These are phyloP conservation scores for Grosmannia penicillata DNA, from an alignment of 2,329 filamentous ascomycete species.

Conservation along the genomic window DNA sequence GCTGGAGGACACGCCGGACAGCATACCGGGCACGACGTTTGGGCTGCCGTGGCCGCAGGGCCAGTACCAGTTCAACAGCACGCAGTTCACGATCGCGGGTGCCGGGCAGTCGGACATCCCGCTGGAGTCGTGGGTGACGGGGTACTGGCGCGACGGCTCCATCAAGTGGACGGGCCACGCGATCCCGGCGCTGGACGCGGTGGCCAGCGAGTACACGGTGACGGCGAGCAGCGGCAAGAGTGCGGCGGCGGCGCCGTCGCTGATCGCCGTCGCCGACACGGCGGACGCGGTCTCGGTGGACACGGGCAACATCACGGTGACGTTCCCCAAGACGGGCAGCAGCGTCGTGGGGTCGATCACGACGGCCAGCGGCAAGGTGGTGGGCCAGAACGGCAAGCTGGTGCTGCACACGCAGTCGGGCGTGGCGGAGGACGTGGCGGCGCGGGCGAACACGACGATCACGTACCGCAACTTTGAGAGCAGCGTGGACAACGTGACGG, in stretches of 20 bases:
- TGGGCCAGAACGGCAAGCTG: constrained; percentile 32
- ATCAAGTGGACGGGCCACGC: constrained; percentile 49
- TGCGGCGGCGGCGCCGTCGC: constrained; percentile 8
- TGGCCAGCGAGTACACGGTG: constrained; percentile 6
- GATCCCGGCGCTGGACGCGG: constrained; percentile 18
- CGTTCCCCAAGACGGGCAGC: constrained; percentile 27
- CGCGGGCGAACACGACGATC: constrained; percentile 17
- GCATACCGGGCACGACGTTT: constrained; percentile 11
- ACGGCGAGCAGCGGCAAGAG: not conserved
- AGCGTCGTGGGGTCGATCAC: constrained; percentile 24
- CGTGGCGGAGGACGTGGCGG: constrained; percentile 22
- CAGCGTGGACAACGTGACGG: constrained; percentile 32
- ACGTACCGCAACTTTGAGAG: constrained; percentile 31
- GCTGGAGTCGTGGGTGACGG: constrained; percentile 41
- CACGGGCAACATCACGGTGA: constrained; percentile 24
- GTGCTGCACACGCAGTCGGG: constrained; percentile 35
- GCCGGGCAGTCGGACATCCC: not conserved
- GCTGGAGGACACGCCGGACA: not conserved
- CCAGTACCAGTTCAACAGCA: not conserved
- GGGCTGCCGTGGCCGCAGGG: constrained; percentile 7
- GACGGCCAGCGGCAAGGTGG: constrained; percentile 23
- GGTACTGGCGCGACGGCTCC: constrained; percentile 44
- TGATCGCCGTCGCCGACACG: constrained; percentile 1
- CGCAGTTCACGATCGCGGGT: no score
- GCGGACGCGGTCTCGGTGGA: constrained; percentile 25